Base-by-base conservation (phyloP, 2,329 filamentous ascomycete genomes). In the Aspergillus sp. region DNA sequence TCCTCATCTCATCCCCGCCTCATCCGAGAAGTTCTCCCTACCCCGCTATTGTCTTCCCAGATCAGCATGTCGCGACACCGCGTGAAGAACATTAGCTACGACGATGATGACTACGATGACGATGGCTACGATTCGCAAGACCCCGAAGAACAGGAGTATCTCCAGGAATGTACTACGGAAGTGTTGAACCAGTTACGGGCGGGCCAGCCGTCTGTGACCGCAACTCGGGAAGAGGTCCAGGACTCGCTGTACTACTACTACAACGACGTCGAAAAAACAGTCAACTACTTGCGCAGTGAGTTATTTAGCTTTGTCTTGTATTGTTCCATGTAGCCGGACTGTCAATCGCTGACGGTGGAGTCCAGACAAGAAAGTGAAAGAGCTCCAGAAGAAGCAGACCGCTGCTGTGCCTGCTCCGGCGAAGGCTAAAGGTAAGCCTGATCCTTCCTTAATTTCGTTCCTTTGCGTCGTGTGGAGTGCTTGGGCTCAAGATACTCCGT, bases 181-280 rank as follows among this genome's bases (percentile, higher is more conserved):
- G 88, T 95, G 32, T 81, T 83, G 53, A 78, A 78, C 56, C 80
- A 81, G 7, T 77, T 96, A n/a, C 87, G 85, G 5, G 71, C 75
- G 9, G 78, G 83, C 55, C 77, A 80, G 29, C 74, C 74, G 58
- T 84, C 82, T 56, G 79, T 87, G 62, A 81, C 79, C 66, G 76
- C 82, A n/a, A 79, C 82, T 4, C 83, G 87, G 54, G 76, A 78
- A 34, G 88, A 96, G 66, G 93, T 97, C 57, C 85, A 96, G 69
- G 93, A 97, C 56, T 83, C 92, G 0, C 74, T 99, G 14, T 97
- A 91, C 91, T 85, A 99, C 72, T 97, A 97, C 72, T 97, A 93
- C 71, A 97, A 92, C 69, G 92, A 99, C 64, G 80, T 96, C 25
- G 88, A 86, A 52, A 96, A 96, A 72, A 85, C 90, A 1, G 87